Evolutionary conservation across 345 rosid genomes (phyloP), one percentile per base, ranked within the genome.

Genomic region (Erucastrum elatum): DNA sequence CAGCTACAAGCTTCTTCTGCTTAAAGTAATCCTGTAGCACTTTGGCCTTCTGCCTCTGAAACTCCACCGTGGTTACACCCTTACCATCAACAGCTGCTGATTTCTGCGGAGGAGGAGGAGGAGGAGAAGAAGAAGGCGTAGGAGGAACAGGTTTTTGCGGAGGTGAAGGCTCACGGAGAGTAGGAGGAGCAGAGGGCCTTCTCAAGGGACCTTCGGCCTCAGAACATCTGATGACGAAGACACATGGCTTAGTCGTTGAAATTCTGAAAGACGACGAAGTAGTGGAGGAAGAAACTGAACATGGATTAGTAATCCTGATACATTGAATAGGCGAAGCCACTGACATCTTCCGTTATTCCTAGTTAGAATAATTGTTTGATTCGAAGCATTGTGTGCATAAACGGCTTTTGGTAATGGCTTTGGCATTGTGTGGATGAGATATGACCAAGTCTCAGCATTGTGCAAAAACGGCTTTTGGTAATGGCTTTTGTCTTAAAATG

Each of bases 41-140:
- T 83, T 87, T 94, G 1, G 97, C 98, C 84, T 82, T 92, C 83
- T 86, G 89, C 72, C 98, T 88, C 87, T 94, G 98, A 78, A 90
- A 92, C 79, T 92, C 98, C 79, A 92, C 64, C 17, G 98, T 94
- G 39, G 77, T 68, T 68, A 30, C 87, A 79, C 78, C 72, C 71
- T 81, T 80, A n/a, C 74, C 91, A 39, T 37, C 82, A 51, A 39
- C 69, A 59, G 71, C 77, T 61, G 44, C 77, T 16, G 84, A 31
- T 6, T 82, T 66, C 64, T 83, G 81, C 74, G 44, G 64, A 26
- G 15, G 53, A 3, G 56, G 53, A 13, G 81, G 37, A 7, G 89
- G 8, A 12, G 87, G 6, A 0, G 90, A 31, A 6, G 87, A 68
- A 0, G 89, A 78, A 35, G 85, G 78, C 6, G 87, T 81, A 6